phyloP scores from a whole-genome alignment of 768 basidiomycete species.

The Cystofilobasidium ferigula region DNA sequence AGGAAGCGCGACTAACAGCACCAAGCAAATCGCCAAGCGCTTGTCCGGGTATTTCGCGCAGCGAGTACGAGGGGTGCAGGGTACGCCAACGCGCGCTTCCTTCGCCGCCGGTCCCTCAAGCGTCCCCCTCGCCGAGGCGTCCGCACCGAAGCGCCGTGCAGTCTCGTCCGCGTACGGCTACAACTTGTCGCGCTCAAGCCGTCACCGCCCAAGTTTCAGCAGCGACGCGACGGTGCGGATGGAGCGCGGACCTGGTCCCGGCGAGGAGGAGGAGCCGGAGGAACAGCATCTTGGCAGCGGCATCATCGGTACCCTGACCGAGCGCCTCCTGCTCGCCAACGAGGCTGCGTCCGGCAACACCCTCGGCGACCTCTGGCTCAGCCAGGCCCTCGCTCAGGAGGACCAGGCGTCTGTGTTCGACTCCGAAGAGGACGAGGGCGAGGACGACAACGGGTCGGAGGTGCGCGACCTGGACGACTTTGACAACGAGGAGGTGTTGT shows the following conservation, averaged over 20 bases:
- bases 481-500: conserved; percentile 35
- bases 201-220: conserved; percentile 5
- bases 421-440: conserved; percentile 60
- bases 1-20: conserved; percentile 45
- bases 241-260: conserved; percentile 30
- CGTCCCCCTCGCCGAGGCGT: background rate
- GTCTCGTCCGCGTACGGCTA: conserved; percentile 29
- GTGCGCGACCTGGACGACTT: conserved; percentile 37
- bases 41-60: conserved; percentile 29
- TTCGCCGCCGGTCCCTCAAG: background rate
- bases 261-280: conserved; percentile 35
- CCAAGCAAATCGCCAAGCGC: conserved; percentile 19
- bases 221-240: conserved; percentile 27
- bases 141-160: background rate
- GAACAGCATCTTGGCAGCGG: conserved; percentile 44
- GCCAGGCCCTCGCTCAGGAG: conserved; percentile 87
- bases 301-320: conserved; percentile 49
- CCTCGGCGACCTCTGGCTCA: conserved; percentile 94
- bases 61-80: conserved; percentile 26
- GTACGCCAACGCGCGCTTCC: background rate
- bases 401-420: conserved; percentile 47
- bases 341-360: conserved; percentile 79
- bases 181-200: background rate
- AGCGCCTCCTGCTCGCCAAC: conserved; percentile 78
- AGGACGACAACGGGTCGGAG: conserved; percentile 46